Evolutionary conservation across 805 yeast genomes (phyloP), one percentile per base, ranked within the genome.

Genomic region (Suhomyces xylopsoci): DNA sequence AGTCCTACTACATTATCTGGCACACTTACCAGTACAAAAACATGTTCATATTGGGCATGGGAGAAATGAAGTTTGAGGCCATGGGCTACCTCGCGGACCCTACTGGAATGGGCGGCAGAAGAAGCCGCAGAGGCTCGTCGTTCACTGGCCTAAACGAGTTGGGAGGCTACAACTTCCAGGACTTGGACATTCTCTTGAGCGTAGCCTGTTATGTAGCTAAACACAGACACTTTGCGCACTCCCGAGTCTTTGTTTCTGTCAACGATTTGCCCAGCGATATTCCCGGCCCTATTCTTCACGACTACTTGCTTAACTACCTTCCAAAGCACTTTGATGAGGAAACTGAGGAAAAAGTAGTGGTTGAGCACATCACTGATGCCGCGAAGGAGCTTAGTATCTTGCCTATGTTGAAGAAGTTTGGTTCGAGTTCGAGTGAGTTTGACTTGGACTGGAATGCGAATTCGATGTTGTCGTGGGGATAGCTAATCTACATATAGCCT

Each of bases 121-220:
- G 51, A 30, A 56, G 71, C 43, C 60, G 68, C 34, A 57, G 77
- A 25, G 66, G 73, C 10, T 68, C 74, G n/a, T 71, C 77, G 22
- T 70, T 71, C 51, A 61, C 73, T 6, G 72, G 72, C 5, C 49
- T 73, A 30, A 70, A 70, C 57, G 77, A 72, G 4, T 60, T 73
- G 54, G 77, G 75, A n/a, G 77, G 75, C 1, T 61, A 57, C 55
- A 73, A 72, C 52, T 73, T 73, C 62, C 76, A 71, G 51, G 78
- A 73, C 55, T 63, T 71, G 52, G 74, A 69, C 54, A 55, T 73
- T 10, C 62, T 74, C 51, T 55, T 74, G 43, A 56, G 59, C 7
- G 52, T 64, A 2, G 77, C 77, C 5, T 57, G 64, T 36, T 54
- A 61, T 45, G 66, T 69, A 20, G 69, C 69, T 6, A 58, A 55